Conservation (phyloP, 495 filamentous ascomycete genomes). For the Achaetomiella virescens region DNA sequence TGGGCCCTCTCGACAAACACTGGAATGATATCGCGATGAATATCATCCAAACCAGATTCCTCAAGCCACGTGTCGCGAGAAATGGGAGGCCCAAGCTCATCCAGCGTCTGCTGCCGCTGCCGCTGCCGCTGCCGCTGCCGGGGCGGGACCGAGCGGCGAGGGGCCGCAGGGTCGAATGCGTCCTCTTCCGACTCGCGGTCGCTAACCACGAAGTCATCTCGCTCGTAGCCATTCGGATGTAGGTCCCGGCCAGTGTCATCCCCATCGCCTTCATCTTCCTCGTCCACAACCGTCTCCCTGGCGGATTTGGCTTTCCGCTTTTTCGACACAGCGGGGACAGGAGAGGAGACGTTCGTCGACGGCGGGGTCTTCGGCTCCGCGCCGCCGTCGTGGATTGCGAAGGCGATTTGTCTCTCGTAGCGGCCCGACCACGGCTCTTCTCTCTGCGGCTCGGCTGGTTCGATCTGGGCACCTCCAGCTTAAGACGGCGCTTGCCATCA, state of each 20-base stretch:
- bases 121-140: constrained; percentile 15
- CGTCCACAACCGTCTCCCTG: constrained; percentile 14
- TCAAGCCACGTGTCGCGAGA: constrained; percentile 59
- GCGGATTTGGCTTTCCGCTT: constrained; percentile 44
- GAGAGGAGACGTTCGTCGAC: constrained; percentile 85
- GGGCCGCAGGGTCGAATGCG: constrained; percentile 54
- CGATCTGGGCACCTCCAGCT: constrained; percentile 8
- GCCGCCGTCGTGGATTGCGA: neutral
- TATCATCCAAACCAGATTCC: constrained; percentile 46
- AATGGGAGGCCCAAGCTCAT: constrained; percentile 62
- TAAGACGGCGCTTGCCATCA: neutral
- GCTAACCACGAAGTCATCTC: constrained; percentile 48
- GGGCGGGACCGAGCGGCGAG: constrained; percentile 35
- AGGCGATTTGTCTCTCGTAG: neutral
- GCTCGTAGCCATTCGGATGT: constrained; percentile 40
- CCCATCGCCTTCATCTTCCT: constrained; percentile 33
- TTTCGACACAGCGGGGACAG: constrained; percentile 42
- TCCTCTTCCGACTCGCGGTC: constrained; percentile 40
- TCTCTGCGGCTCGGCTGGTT: neutral
- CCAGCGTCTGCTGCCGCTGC: constrained; percentile 22
- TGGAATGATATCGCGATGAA: constrained; percentile 49
- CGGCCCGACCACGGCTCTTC: neutral
- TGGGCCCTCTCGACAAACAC: constrained; percentile 69
- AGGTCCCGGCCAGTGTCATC: constrained; percentile 28
- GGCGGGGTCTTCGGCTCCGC: constrained; percentile 35